A percentile compares a stretch with the other conserved stretches of the same genome.
Conservation (phyloP, 225 moss, liverwort and hornwort genomes). For the Bryoerythrophyllum caledonicum region DNA sequence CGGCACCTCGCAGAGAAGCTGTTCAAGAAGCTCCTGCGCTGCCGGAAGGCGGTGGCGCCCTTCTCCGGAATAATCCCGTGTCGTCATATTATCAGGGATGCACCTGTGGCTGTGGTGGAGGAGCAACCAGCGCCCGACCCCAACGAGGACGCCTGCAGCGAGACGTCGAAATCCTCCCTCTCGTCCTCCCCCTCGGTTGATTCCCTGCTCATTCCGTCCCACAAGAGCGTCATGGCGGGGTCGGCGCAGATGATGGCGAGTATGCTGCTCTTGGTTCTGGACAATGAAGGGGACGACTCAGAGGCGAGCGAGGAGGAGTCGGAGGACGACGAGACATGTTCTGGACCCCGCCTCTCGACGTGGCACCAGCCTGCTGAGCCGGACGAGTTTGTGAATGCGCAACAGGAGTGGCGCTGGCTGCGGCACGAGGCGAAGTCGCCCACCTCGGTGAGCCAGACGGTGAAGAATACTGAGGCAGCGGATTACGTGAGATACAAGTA, state of each 20-base stretch:
- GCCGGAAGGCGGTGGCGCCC: not conserved
- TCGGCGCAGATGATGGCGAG: constrained; percentile 32
- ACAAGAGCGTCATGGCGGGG: not conserved
- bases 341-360: constrained; percentile 27
- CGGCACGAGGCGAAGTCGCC: not conserved
- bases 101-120: not conserved
- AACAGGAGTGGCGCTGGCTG: constrained; percentile 18
- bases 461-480: not conserved
- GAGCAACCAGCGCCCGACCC: not conserved
- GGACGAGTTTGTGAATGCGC: not conserved
- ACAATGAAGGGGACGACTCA: not conserved
- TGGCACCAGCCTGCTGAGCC: constrained; percentile 31
- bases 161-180: not conserved
- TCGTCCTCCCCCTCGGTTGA: constrained; percentile 20
- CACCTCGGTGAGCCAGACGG: not conserved
- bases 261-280: constrained; percentile 19
- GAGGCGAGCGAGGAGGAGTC: not conserved
- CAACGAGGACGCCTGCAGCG: not conserved
- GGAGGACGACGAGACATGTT: not conserved
- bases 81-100: not conserved
- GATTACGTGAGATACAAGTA: not conserved
- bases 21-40: constrained; percentile 12
- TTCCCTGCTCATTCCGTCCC: not conserved
- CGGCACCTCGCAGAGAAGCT: constrained; percentile 16
- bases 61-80: not conserved